phyloP scores from a whole-genome alignment of 2,329 filamentous ascomycete genomes.

The Alternaria postmessia region DNA sequence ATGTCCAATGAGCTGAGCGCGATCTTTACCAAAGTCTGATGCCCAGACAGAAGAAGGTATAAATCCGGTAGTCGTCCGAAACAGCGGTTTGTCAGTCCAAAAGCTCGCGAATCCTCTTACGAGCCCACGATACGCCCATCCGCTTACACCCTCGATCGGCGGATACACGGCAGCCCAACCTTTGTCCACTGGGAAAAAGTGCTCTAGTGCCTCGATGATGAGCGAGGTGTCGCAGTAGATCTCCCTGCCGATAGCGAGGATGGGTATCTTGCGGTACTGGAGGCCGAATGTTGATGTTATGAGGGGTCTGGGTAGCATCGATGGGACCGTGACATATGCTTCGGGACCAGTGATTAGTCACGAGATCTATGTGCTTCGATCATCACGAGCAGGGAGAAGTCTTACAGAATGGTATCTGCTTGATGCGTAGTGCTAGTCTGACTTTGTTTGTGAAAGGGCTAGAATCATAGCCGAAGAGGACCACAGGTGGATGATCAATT shows the following conservation, averaged over 20 bases:
- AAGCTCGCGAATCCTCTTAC: conserved; percentile 53
- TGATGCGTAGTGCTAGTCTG: conserved; percentile 47
- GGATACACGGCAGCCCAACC: conserved; percentile 51
- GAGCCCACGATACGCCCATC: conserved; percentile 46
- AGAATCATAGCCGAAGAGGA: conserved; percentile 43
- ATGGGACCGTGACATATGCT: conserved; percentile 50
- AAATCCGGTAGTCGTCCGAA: conserved; percentile 52
- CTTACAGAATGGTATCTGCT: conserved; percentile 49
- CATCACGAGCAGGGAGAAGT: neutral
- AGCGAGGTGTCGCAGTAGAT: conserved; percentile 48
- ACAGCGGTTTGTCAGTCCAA: conserved; percentile 53
- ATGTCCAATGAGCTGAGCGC: conserved; percentile 52
- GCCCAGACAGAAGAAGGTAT: conserved; percentile 53
- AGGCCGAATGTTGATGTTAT: conserved; percentile 48
- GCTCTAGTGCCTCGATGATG: conserved; percentile 47
- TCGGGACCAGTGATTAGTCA: neutral
- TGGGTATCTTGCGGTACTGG: conserved; percentile 51
- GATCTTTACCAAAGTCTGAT: conserved; percentile 50
- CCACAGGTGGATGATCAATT: conserved; percentile 17
- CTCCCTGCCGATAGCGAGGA: conserved; percentile 42
- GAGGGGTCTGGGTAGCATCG: conserved; percentile 52
- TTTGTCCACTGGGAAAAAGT: conserved; percentile 34
- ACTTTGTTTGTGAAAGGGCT: conserved; percentile 51
- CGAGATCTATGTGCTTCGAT: neutral
- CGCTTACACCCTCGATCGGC: conserved; percentile 27